A percentile compares a stretch with the other conserved stretches of the same genome.
Evolutionary conservation across 176 grass and related monocot species (phyloP).

Genomic region (sorghum (Sorghum bicolor)): Sorghum_bicolor_NCBIv3 NC_012872.2:71116001-71116500

Average conservation of each 20-base stretch:
- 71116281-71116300: slow-evolving; percentile 80
- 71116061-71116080: slow-evolving; percentile 88
- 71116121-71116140: slow-evolving; percentile 62
- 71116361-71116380: slow-evolving; percentile 73
- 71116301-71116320: slow-evolving; percentile 69
- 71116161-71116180: slow-evolving; percentile 72
- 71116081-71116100: slow-evolving; percentile 74
- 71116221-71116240: slow-evolving; percentile 31
- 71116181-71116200: slow-evolving; percentile 72
- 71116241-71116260: slow-evolving; percentile 13
- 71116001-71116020: slow-evolving; percentile 60
- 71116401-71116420: slow-evolving; percentile 78
- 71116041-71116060: slow-evolving; percentile 84
- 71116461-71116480: slow-evolving; percentile 77
- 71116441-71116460: slow-evolving; percentile 63
- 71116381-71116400: slow-evolving; percentile 85
- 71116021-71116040: slow-evolving; percentile 88
- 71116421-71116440: slow-evolving; percentile 56
- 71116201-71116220: slow-evolving; percentile 51
- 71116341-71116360: slow-evolving; percentile 33
- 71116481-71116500: slow-evolving; percentile 79
- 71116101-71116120: slow-evolving; percentile 79
- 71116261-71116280: slow-evolving; percentile 5
- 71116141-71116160: slow-evolving; percentile 80
- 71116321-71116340: slow-evolving; percentile 40